Evolutionary conservation across 805 yeast species (phyloP).

Genomic region (Nakazawaea pomicola): DNA sequence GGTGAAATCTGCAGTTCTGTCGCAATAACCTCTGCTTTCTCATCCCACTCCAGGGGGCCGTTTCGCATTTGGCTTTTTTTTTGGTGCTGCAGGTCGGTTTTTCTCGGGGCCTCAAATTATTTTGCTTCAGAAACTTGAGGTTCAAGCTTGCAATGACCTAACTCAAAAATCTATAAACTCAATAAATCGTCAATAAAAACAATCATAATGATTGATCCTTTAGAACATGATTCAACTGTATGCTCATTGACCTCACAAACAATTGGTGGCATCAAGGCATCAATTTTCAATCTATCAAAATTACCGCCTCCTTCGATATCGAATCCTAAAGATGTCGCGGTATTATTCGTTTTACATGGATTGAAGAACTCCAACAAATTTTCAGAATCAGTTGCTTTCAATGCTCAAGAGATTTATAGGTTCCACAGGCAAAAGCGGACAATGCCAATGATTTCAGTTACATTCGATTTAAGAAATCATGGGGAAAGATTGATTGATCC

Average conservation of each 20-base stretch:
- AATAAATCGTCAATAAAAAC: background rate
- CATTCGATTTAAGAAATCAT: slow-evolving; percentile 53
- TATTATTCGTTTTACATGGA: slow-evolving; percentile 41
- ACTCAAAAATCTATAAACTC: no score
- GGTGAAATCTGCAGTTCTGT: no score
- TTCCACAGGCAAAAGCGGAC: slow-evolving; percentile 15
- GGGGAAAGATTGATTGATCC: slow-evolving; percentile 39
- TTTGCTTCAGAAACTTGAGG: background rate
- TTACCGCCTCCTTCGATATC: slow-evolving; percentile 21
- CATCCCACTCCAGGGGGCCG: no score
- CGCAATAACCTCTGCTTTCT: no score
- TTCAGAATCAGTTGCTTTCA: slow-evolving; percentile 36
- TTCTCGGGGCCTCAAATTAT: background rate
- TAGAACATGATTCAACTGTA: slow-evolving; percentile 7
- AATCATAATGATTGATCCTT: background rate
- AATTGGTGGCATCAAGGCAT: slow-evolving; percentile 43
- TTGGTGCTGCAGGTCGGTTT: no score
- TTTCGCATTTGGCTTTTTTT: background rate
- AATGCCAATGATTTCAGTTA: slow-evolving; percentile 35
- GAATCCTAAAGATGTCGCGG: slow-evolving; percentile 25
- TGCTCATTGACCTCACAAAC: slow-evolving; percentile 1
- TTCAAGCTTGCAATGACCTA: no score
- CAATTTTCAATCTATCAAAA: slow-evolving; percentile 35
- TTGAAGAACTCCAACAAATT: slow-evolving; percentile 33
- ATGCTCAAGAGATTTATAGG: slow-evolving; percentile 26